Base-by-base conservation (phyloP, 805 yeast genomes). In the Metschnikowia amazonensis region DNA sequence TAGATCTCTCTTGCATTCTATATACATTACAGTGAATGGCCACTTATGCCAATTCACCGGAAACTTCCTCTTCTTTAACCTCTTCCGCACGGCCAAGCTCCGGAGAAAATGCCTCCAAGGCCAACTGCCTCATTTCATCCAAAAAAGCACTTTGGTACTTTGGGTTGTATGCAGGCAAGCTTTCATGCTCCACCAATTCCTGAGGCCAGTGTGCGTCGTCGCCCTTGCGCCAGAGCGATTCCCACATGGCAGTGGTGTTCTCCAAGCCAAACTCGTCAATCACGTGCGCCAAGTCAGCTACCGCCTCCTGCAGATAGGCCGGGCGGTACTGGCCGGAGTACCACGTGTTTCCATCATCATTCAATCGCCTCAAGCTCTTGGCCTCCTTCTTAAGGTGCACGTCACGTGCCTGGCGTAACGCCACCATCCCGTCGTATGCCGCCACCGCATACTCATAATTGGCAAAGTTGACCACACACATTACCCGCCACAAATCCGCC, bases 321-420 rank as follows among this genome's bases (percentile, higher is more conserved):
- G 97, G 97, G 60, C 97, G 79, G 70, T 77, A 92, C 66, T 87
- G 95, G 38, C 88, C 92, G 46, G 84, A 79, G 63, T 74, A 84
- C 96, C 97, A 89, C 41, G 83, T 80, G 66, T 86, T 83, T 1
- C 95, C 94, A 47, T 80, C 86, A 36, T 74, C 77, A 60, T 86
- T 80, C 60, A 86, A 80, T 59, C 80, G 81, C 58, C 97, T 77
- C 74, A 84, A 69, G 36, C 74, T 69, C 58, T 79, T 77, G 23
- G 92, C 88, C 51, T 79, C 71, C 30, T 70, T 67, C 42, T 65
- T 63, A 50, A 76, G 72, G n/a, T 74, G 63, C 20, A 79, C 73
- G 60, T 87, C 94, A 60, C 98, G 77, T 65, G 80, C 74, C 53
- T 79, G 74, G 61, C 95, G 80, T 60, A 90, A 76, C 57, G 84